Conservation (phyloP, 495 filamentous ascomycete species). For the Penicillium longicatenatum region DNA sequence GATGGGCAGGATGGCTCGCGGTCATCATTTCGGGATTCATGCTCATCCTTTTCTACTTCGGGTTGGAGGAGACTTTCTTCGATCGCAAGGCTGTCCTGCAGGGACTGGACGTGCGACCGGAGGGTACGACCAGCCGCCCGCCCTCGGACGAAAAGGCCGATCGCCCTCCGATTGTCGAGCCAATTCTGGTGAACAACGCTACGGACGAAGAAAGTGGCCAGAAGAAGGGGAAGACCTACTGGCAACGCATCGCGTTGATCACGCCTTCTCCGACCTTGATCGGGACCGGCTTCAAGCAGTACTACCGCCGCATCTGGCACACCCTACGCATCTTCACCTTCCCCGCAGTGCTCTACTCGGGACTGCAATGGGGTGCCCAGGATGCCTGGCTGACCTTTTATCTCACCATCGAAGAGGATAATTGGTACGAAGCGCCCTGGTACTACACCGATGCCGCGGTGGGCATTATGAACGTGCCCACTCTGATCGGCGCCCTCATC, state of each 20-base stretch:
- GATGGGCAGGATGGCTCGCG: constrained; percentile 35
- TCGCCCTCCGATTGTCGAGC: background rate
- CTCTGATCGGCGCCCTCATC: constrained; percentile 33
- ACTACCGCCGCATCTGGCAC: constrained; percentile 24
- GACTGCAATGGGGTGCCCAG: constrained; percentile 40
- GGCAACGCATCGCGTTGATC: constrained; percentile 32
- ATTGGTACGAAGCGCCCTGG: constrained; percentile 34
- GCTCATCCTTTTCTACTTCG: constrained; percentile 27
- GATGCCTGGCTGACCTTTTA: constrained; percentile 44
- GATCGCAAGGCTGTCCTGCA: constrained; percentile 21
- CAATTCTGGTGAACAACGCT: background rate
- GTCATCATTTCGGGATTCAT: constrained; percentile 30
- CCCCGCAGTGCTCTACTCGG: constrained; percentile 35
- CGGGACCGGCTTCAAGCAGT: constrained; percentile 32
- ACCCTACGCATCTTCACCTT: constrained; percentile 36
- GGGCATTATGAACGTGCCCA: constrained; percentile 39
- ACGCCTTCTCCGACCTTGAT: constrained; percentile 29
- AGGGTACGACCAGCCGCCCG: background rate
- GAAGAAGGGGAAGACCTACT: constrained; percentile 26
- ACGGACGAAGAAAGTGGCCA: constrained; percentile 15
- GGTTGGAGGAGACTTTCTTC: constrained; percentile 31
- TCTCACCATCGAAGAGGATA: constrained; percentile 37
- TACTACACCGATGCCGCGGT: constrained; percentile 33
- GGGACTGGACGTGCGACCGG: constrained; percentile 7
- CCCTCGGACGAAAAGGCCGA: constrained; percentile 12